phyloP scores from a whole-genome alignment of 495 filamentous ascomycete genomes.

The Podospora pseudopauciseta region DNA sequence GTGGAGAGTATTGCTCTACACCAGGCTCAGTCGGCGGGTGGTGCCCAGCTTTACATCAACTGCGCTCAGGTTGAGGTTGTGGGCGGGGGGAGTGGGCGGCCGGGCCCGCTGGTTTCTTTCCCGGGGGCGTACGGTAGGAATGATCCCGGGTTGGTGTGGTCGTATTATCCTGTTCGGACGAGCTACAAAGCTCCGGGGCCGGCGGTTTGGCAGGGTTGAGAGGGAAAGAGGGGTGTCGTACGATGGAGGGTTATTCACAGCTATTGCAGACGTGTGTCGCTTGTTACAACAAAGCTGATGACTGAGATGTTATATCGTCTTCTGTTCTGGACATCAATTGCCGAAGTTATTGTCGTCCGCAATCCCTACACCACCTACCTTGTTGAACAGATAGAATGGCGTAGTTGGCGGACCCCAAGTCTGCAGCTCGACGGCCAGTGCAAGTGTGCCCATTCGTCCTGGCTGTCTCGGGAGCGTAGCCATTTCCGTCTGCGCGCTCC shows the following conservation, averaged over 20 bases:
- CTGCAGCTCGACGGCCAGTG: too few species aligned
- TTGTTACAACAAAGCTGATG: too few species aligned
- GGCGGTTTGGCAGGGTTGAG: slow-evolving; percentile 33
- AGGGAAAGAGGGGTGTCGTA: neutral
- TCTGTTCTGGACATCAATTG: too few species aligned
- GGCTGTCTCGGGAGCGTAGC: too few species aligned
- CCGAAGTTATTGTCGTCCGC: too few species aligned
- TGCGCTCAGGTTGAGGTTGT: slow-evolving; percentile 57
- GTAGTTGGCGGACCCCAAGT: too few species aligned
- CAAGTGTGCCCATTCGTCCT: too few species aligned
- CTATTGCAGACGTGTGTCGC: too few species aligned
- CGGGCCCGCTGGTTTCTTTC: slow-evolving; percentile 44
- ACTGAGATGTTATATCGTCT: too few species aligned
- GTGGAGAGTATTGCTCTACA: slow-evolving; percentile 42
- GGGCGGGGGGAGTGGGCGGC: slow-evolving; percentile 45
- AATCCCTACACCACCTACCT: too few species aligned
- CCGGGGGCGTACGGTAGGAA: slow-evolving; percentile 51
- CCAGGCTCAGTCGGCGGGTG: slow-evolving; percentile 35
- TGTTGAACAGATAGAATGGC: too few species aligned
- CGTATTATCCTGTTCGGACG: slow-evolving; percentile 30
- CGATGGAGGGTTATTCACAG: neutral
- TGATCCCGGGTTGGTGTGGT: slow-evolving; percentile 49
- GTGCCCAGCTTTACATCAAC: slow-evolving; percentile 51
- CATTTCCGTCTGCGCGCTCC: too few species aligned
- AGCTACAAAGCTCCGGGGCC: slow-evolving; percentile 44